Percentiles rank a stretch among this genome's conserved stretches.
Evolutionary conservation across 805 yeast species (phyloP).

Genomic region (Barnettozyma sp.): DNA sequence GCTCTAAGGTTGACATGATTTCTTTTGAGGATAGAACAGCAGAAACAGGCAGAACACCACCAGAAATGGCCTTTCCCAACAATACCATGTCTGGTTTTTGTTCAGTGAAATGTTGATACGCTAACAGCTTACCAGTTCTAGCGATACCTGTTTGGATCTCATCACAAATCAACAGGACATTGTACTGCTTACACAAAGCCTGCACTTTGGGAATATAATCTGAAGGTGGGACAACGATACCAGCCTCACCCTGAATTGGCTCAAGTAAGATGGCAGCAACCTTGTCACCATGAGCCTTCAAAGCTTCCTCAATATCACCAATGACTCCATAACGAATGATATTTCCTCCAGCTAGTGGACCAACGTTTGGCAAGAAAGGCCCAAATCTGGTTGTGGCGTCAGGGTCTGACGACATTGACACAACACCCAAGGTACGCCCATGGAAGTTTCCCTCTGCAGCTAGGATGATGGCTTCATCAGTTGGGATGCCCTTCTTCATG

Average conservation of each 20-base stretch:
- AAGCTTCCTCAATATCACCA: slow-evolving; percentile 81
- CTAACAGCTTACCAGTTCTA: slow-evolving; percentile 90
- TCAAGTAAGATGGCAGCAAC: slow-evolving; percentile 88
- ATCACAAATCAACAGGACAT: slow-evolving; percentile 86
- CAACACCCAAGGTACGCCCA: slow-evolving; percentile 92
- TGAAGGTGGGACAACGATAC: slow-evolving; percentile 87
- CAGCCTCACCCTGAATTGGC: slow-evolving; percentile 98
- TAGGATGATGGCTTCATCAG: slow-evolving; percentile 77
- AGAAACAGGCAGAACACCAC: slow-evolving; percentile 90
- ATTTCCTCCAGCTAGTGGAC: slow-evolving; percentile 67
- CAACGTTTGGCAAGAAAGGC: slow-evolving; percentile 78
- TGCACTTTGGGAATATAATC: slow-evolving; percentile 72
- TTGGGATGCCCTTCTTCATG: slow-evolving; percentile 73
- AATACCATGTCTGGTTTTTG: slow-evolving; percentile 86
- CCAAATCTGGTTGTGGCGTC: slow-evolving; percentile 88
- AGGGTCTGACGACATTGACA: slow-evolving; percentile 94
- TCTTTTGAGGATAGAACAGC: slow-evolving; percentile 87
- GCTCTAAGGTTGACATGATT: slow-evolving; percentile 81
- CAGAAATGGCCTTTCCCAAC: slow-evolving; percentile 91
- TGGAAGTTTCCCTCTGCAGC: slow-evolving; percentile 91
- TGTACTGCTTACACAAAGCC: slow-evolving; percentile 71
- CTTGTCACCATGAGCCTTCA: slow-evolving; percentile 75
- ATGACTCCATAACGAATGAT: slow-evolving; percentile 72
- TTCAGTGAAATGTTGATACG: slow-evolving; percentile 74
- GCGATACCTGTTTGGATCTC: slow-evolving; percentile 98